Conservation (phyloP, 208 protist species). For the Phytomonas francai region DNA sequence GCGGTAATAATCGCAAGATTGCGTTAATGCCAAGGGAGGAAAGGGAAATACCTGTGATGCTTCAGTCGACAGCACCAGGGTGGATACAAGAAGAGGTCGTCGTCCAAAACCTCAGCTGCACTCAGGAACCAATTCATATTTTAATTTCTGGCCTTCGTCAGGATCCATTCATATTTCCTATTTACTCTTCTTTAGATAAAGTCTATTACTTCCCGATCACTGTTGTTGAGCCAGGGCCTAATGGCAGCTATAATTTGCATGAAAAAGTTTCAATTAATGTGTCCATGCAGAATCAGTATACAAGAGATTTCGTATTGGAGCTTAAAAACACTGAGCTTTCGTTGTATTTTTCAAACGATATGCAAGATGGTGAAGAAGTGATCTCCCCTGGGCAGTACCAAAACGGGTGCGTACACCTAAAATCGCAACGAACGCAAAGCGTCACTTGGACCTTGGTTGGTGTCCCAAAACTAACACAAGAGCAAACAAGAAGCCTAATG, state of each 20-base stretch:
- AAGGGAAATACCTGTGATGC: slow-evolving; percentile 27
- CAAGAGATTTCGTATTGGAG: background rate
- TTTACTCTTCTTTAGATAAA: background rate
- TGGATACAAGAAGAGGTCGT: slow-evolving; percentile 46
- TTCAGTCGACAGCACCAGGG: slow-evolving; percentile 42
- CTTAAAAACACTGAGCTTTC: background rate
- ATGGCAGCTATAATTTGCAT: background rate
- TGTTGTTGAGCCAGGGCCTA: background rate
- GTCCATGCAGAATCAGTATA: background rate
- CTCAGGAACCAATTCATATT: slow-evolving; percentile 45
- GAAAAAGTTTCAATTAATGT: background rate
- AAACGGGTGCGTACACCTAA: slow-evolving; percentile 31
- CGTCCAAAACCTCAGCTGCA: slow-evolving; percentile 57
- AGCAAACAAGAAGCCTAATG: slow-evolving; percentile 27
- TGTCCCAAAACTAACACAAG: slow-evolving; percentile 27
- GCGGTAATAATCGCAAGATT: slow-evolving; percentile 16
- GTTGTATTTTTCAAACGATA: background rate
- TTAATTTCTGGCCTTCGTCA: slow-evolving; percentile 32
- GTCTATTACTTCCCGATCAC: background rate
- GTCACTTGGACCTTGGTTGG: slow-evolving; percentile 41
- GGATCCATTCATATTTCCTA: background rate
- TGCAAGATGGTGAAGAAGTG: background rate
- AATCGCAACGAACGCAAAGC: slow-evolving; percentile 30
- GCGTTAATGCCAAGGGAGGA: slow-evolving; percentile 35
- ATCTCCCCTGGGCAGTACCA: slow-evolving; percentile 5